A percentile compares a stretch with the other conserved stretches of the same genome.
Evolutionary conservation across 768 basidiomycete genomes (phyloP).

Genomic region (Phaeotremella skinneri): DNA sequence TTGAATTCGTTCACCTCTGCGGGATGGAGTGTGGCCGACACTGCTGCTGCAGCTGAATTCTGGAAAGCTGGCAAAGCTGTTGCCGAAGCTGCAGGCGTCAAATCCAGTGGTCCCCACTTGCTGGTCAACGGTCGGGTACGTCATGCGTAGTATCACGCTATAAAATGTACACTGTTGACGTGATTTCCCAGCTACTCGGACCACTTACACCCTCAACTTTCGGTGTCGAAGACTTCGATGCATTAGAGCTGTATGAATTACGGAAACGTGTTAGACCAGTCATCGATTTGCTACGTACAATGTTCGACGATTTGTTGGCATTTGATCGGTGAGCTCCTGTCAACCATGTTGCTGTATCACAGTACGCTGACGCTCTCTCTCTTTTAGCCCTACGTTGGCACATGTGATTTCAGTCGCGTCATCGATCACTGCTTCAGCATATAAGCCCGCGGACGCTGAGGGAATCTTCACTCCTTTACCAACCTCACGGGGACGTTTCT

Average conservation of each 20-base stretch:
- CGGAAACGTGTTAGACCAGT: slow-evolving; percentile 69
- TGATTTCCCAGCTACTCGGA: slow-evolving; percentile 64
- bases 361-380: slow-evolving; percentile 5
- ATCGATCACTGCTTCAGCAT: slow-evolving; percentile 69
- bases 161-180: background rate
- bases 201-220: slow-evolving; percentile 66
- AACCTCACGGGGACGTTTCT: slow-evolving; percentile 62
- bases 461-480: slow-evolving; percentile 69
- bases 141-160: slow-evolving; percentile 21
- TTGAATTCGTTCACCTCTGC: slow-evolving; percentile 24
- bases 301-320: slow-evolving; percentile 54
- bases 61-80: slow-evolving; percentile 49
- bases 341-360: background rate
- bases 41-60: slow-evolving; percentile 37
- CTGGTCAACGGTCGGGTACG: slow-evolving; percentile 81
- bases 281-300: slow-evolving; percentile 62
- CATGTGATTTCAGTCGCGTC: slow-evolving; percentile 65
- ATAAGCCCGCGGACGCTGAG: slow-evolving; percentile 51
- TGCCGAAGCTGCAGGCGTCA: slow-evolving; percentile 60
- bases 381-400: slow-evolving; percentile 58
- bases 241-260: slow-evolving; percentile 71
- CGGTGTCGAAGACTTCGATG: slow-evolving; percentile 66
- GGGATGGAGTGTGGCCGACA: slow-evolving; percentile 22
- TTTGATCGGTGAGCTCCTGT: slow-evolving; percentile 55
- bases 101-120: slow-evolving; percentile 63